phyloP scores from a whole-genome alignment of 2,329 filamentous ascomycete species.

The Aspergillus persii region DNA sequence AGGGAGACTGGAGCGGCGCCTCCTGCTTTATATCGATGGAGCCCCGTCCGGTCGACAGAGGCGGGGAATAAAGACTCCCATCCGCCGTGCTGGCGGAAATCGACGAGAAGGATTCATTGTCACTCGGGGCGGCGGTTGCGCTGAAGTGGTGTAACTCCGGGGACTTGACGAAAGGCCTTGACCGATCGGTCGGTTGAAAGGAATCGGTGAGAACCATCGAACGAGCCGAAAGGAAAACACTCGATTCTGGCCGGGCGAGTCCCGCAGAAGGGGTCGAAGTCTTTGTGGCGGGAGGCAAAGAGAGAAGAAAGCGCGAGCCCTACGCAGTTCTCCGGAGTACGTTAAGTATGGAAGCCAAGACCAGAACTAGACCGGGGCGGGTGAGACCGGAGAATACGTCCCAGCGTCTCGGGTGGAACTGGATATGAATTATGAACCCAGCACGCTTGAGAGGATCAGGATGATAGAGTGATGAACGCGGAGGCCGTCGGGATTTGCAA shows the following conservation, averaged over 20 bases:
- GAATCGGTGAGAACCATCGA: conserved; percentile 25
- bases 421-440: no score
- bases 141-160: conserved; percentile 19
- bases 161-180: conserved; percentile 16
- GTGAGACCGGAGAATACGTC: conserved; percentile 1
- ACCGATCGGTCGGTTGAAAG: conserved; percentile 25
- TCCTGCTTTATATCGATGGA: conserved; percentile 11
- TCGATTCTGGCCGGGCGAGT: background rate
- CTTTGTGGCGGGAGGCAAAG: background rate
- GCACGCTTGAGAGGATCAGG: background rate
- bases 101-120: conserved; percentile 17
- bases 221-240: conserved; percentile 5
- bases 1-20: conserved; percentile 7
- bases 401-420: background rate
- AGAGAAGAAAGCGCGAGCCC: background rate
- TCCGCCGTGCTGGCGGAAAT: conserved; percentile 14
- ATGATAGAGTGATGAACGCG: background rate
- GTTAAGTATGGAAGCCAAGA: background rate
- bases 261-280: background rate
- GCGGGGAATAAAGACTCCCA: conserved; percentile 8
- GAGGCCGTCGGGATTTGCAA: background rate
- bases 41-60: conserved; percentile 5
- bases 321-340: background rate
- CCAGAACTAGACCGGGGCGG: background rate
- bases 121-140: conserved; percentile 14